phyloP scores from a whole-genome alignment of 495 filamentous ascomycete genomes.

The Melanomma pulvis-pyrius region DNA sequence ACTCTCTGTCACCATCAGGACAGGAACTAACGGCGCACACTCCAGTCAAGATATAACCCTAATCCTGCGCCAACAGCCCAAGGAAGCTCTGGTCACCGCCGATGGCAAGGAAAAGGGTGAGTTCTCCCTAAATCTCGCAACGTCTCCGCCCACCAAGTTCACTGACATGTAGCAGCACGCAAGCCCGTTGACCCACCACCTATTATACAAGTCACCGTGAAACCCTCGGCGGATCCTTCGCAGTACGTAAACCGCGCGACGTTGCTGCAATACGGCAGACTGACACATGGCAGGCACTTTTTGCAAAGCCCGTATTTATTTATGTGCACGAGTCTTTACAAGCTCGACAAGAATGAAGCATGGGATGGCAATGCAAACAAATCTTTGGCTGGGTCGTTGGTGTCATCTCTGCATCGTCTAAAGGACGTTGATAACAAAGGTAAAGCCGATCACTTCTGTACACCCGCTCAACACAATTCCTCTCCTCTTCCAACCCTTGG shows the following conservation, averaged over 20 bases:
- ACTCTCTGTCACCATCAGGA: slow-evolving; percentile 3
- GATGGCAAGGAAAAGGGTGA: slow-evolving; percentile 47
- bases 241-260: slow-evolving; percentile 57
- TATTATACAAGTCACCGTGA: slow-evolving; percentile 80
- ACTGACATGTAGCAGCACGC: slow-evolving; percentile 60
- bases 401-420: slow-evolving; percentile 88
- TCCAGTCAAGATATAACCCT: slow-evolving; percentile 10
- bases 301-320: slow-evolving; percentile 81
- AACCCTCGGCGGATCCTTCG: slow-evolving; percentile 68
- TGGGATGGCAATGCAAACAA: slow-evolving; percentile 48
- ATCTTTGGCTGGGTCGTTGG: slow-evolving; percentile 75
- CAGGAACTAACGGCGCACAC: slow-evolving; percentile 1
- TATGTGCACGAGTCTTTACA: slow-evolving; percentile 71
- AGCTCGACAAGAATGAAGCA: slow-evolving; percentile 60
- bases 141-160: neutral
- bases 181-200: slow-evolving; percentile 96
- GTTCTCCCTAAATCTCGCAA: neutral
- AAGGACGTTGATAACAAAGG: slow-evolving; percentile 88
- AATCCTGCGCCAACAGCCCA: slow-evolving; percentile 41
- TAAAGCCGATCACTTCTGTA: too few relatives aligned
- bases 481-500: neutral
- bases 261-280: neutral
- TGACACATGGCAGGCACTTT: slow-evolving; percentile 61
- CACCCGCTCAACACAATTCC: neutral
- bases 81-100: slow-evolving; percentile 39